A percentile compares a stretch with the other conserved stretches of the same genome.
Conservation (phyloP, 2,329 filamentous ascomycete genomes). For the Tolypocladium tropicale region DNA sequence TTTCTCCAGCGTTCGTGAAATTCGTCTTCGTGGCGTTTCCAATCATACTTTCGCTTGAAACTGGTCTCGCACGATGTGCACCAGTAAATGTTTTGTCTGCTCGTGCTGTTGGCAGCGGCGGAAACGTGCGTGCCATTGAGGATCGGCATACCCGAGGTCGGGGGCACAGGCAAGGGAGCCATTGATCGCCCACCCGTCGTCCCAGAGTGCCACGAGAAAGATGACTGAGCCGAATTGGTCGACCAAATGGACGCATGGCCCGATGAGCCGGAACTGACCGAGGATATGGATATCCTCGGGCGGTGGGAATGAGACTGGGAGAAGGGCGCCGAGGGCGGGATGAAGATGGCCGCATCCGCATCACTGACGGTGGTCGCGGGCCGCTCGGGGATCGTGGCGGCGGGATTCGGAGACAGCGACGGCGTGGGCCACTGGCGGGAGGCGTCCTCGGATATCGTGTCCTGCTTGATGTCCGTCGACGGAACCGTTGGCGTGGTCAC, state of each 20-base stretch:
- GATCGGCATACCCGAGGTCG: slow-evolving; percentile 16
- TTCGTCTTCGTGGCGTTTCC: slow-evolving; percentile 60
- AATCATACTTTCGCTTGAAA: slow-evolving; percentile 59
- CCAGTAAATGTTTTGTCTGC: slow-evolving; percentile 41
- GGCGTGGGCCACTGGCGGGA: slow-evolving; percentile 12
- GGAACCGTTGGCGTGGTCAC: slow-evolving; percentile 9
- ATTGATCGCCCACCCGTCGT: slow-evolving; percentile 23
- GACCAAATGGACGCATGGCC: slow-evolving; percentile 38
- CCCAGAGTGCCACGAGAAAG: slow-evolving; percentile 28
- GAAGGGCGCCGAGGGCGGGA: slow-evolving; percentile 25
- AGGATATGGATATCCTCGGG: slow-evolving; percentile 36
- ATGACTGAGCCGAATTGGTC: slow-evolving; percentile 27
- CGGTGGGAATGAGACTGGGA: slow-evolving; percentile 23
- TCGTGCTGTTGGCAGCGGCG: slow-evolving; percentile 16
- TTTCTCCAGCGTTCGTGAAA: slow-evolving; percentile 60
- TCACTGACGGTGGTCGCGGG: slow-evolving; percentile 3
- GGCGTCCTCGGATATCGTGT: slow-evolving; percentile 17
- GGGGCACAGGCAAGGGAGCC: slow-evolving; percentile 24
- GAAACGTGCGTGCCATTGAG: slow-evolving; percentile 21
- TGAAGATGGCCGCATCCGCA: slow-evolving; percentile 18
- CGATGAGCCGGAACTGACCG: slow-evolving; percentile 38
- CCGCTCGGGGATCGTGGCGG: slow-evolving; percentile 2
- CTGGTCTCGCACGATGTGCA: slow-evolving; percentile 52
- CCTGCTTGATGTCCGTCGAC: slow-evolving; percentile 18
- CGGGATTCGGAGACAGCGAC: slow-evolving; percentile 2